Percentiles rank a stretch among this genome's conserved stretches.
phyloP scores from a whole-genome alignment of 148 eudicot species.

The Vaccinium macrocarpon region DNA sequence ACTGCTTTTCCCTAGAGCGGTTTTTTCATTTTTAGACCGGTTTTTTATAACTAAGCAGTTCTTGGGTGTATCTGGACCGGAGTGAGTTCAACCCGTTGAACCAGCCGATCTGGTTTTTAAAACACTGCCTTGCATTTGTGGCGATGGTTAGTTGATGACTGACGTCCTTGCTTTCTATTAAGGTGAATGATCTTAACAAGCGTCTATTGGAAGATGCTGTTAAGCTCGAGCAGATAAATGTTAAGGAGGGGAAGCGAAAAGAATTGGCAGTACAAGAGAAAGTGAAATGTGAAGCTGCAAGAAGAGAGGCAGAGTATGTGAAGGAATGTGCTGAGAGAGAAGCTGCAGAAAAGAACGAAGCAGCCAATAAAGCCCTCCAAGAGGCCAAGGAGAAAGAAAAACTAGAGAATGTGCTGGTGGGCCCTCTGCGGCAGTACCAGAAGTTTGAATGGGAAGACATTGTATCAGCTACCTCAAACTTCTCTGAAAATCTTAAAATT shows the following conservation, averaged over 20 bases:
- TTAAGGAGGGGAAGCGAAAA: slow-evolving; percentile 65
- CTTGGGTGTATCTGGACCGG: too few relatives aligned
- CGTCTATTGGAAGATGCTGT: slow-evolving; percentile 52
- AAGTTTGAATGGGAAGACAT: slow-evolving; percentile 79
- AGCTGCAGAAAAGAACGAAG: slow-evolving; percentile 58
- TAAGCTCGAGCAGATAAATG: slow-evolving; percentile 49
- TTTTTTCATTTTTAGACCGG: too few relatives aligned
- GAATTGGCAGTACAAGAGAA: slow-evolving; percentile 59
- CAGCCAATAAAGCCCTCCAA: slow-evolving; percentile 50
- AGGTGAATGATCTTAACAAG: slow-evolving; percentile 66
- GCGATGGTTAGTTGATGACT: neutral
- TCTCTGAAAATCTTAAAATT: slow-evolving; percentile 53
- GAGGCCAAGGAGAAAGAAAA: slow-evolving; percentile 66
- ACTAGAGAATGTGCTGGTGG: slow-evolving; percentile 53
- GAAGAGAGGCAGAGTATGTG: slow-evolving; percentile 53
- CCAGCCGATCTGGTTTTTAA: too few relatives aligned
- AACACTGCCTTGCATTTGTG: neutral
- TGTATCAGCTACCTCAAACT: slow-evolving; percentile 57
- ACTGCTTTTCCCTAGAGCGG: too few relatives aligned
- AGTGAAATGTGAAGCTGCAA: slow-evolving; percentile 56
- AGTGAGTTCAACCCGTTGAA: too few relatives aligned
- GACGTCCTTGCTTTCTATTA: neutral
- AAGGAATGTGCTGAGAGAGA: slow-evolving; percentile 58
- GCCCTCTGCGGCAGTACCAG: slow-evolving; percentile 48
- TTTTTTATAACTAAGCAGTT: too few relatives aligned